Evolutionary conservation across 305 asterid genomes (phyloP).

Genomic region (Lippia alba): DNA sequence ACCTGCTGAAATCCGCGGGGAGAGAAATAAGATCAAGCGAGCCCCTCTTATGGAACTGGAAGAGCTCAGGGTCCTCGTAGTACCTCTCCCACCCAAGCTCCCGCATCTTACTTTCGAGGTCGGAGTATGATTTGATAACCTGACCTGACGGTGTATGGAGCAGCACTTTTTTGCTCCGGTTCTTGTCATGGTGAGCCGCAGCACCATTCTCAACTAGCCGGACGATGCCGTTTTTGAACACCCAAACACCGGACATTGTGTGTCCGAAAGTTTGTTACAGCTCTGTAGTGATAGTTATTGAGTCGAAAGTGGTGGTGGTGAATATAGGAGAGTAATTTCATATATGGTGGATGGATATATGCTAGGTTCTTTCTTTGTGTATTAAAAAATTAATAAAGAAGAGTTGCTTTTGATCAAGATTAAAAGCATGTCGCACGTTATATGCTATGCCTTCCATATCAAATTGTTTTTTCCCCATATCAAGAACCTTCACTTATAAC

Average conservation of each 20-base stretch:
- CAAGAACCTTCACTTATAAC: too few relatives aligned
- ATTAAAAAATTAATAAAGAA: background rate
- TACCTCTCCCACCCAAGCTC: constrained; percentile 90
- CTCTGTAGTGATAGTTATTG: background rate
- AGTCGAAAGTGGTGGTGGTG: constrained; percentile 16
- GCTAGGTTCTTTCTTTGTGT: constrained; percentile 53
- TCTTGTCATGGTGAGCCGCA: constrained; percentile 44
- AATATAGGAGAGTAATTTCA: constrained; percentile 27
- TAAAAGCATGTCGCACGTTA: too few relatives aligned
- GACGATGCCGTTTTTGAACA: constrained; percentile 87
- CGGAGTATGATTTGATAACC: constrained; percentile 61
- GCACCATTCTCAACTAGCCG: constrained; percentile 63
- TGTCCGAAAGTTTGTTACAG: background rate
- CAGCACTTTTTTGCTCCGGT: constrained; percentile 59
- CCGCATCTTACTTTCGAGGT: constrained; percentile 52
- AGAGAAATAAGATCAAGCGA: constrained; percentile 81
- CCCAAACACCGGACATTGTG: constrained; percentile 91
- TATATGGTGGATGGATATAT: constrained; percentile 38
- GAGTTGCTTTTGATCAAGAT: constrained; percentile 25
- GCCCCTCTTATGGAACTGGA: constrained; percentile 82
- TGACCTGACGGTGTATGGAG: constrained; percentile 62
- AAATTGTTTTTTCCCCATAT: too few relatives aligned
- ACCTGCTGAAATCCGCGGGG: constrained; percentile 75
- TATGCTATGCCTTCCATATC: too few relatives aligned
- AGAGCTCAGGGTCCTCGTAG: constrained; percentile 72